Evolutionary conservation across 2,329 filamentous ascomycete species (phyloP), one percentile per base, ranked within the genome.

Genomic region (Fusarium tjaetaba): DNA sequence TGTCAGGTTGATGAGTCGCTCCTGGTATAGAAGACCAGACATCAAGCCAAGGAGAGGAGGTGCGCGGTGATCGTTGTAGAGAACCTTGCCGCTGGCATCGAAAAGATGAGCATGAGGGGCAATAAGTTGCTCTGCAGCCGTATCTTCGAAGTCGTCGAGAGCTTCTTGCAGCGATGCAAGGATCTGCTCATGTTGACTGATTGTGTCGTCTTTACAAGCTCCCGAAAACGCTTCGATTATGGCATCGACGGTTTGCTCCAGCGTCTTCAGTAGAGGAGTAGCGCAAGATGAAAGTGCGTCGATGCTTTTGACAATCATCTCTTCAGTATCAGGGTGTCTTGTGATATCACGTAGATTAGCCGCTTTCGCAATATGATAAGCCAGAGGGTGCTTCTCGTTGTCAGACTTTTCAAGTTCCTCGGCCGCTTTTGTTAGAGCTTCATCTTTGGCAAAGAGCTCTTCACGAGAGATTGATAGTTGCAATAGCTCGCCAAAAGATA

Each of bases 321-420:
- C 56, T 42, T 68, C 64, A 14, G 64, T 68, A 7, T 68, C 65
- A 0, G 65, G 65, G 24, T 68, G 65, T 18, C 38, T 62, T 20
- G 65, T 56, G 1, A 39, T 38, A 22, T 68, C 65, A 3, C 65
- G 64, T 3, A 68, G 30, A 16, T 68, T 38, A 11, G 65, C 65
- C 3, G 65, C 65, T 34, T 68, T 68, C 3, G 65, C 64, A 5
- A 68, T 68, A 26, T 68, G 65, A 24, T 68, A 68, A 11, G 65
- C 65, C 2, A 68, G 38, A 0, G 56, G 64, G 13, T 68, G 64
- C 18, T 56, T 68, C 9, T 68, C 57, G 0, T 68, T 63, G 15
- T 68, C 42, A 15, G 65, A 68, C 7, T 63, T 68, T 20, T 68
- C 65, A 2, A 68, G 64, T 15, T 55, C 56, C 10, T 68, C 65